phyloP scores from a whole-genome alignment of 2,329 filamentous ascomycete species.

The Reticulascus tulasneorum region DNA sequence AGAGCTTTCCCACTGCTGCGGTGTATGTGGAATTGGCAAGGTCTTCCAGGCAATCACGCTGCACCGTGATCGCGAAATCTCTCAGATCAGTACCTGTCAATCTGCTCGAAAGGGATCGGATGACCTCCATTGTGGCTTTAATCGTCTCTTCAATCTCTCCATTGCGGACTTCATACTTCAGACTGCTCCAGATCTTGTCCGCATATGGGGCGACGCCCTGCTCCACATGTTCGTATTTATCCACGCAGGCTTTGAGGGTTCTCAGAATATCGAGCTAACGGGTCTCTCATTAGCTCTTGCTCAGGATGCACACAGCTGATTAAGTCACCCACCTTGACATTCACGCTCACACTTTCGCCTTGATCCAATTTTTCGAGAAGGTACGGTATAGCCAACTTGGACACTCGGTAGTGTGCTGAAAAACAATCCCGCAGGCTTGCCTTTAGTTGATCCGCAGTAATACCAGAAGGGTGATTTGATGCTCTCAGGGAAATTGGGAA shows the following conservation, averaged over 20 bases:
- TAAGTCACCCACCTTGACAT: constrained; percentile 45
- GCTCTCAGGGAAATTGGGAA: constrained; percentile 56
- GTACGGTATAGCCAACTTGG: constrained; percentile 46
- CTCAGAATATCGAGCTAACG: constrained; percentile 49
- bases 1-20: constrained; percentile 46
- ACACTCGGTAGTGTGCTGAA: constrained; percentile 42
- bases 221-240: constrained; percentile 41
- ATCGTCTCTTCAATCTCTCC: constrained; percentile 56
- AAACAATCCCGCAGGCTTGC: constrained; percentile 50
- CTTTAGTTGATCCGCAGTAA: constrained; percentile 56
- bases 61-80: constrained; percentile 44
- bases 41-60: constrained; percentile 51
- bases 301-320: neutral
- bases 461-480: constrained; percentile 42
- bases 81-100: constrained; percentile 40
- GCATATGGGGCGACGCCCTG: constrained; percentile 45
- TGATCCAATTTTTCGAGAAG: constrained; percentile 55
- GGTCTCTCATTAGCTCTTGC: neutral
- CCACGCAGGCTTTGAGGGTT: constrained; percentile 51
- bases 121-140: constrained; percentile 51
- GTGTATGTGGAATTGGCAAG: constrained; percentile 50
- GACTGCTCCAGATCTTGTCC: constrained; percentile 52
- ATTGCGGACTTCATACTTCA: constrained; percentile 61
- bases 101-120: constrained; percentile 44
- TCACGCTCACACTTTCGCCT: constrained; percentile 53